phyloP scores from a whole-genome alignment of 2,329 filamentous ascomycete genomes.

The Botrytis cinerea region DNA sequence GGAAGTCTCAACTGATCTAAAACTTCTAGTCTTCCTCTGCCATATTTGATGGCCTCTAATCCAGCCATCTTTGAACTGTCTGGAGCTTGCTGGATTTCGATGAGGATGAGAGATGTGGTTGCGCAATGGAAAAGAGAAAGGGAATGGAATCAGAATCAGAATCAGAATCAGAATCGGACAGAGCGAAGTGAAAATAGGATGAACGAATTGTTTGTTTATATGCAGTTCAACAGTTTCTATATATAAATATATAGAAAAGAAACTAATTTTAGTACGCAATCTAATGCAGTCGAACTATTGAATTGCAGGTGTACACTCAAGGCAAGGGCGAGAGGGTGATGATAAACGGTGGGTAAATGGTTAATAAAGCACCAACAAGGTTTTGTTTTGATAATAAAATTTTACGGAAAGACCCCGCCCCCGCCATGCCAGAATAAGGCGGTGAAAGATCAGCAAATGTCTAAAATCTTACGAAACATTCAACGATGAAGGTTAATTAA shows the following conservation, averaged over 20 bases:
- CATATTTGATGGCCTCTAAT: conserved; percentile 78
- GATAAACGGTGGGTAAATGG: not conserved
- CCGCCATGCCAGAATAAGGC: conserved; percentile 10
- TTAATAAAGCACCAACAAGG: not conserved
- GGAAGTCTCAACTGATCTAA: conserved; percentile 82
- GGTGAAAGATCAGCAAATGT: conserved; percentile 4
- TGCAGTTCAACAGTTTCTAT: not conserved
- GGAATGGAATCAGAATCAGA: not conserved
- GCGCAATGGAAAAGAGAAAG: not conserved
- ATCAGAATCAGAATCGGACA: not conserved
- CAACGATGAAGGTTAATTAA: not conserved
- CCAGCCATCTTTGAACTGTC: conserved; percentile 39
- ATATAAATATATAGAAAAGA: not conserved
- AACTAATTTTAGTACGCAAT: not conserved
- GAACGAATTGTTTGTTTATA: not conserved
- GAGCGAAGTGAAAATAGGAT: not conserved
- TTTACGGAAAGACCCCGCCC: conserved; percentile 11
- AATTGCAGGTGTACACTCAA: not conserved
- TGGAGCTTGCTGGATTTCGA: not conserved
- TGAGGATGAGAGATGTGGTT: not conserved
- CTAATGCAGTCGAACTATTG: not conserved
- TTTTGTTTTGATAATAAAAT: not conserved
- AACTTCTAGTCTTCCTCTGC: conserved; percentile 70
- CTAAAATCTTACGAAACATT: not conserved
- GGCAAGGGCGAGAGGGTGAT: not conserved